phyloP scores from a whole-genome alignment of 768 basidiomycete genomes.

The Dacryopinax primogenitus region DNA sequence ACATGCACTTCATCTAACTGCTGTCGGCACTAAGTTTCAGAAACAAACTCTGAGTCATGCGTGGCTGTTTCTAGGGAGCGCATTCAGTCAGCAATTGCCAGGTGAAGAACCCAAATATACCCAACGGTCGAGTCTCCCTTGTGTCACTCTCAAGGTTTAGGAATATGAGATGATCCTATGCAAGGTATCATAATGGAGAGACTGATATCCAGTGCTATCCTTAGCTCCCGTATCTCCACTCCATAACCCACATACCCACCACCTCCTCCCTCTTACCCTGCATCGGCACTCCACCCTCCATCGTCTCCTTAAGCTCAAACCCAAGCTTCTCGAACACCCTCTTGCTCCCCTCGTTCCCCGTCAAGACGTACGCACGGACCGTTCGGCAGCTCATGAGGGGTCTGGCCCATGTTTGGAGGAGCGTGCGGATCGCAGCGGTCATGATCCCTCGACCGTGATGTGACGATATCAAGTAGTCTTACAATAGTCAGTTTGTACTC shows the following conservation, averaged over 20 bases:
- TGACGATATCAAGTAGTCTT: conserved; percentile 48
- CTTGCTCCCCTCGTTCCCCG: conserved; percentile 46
- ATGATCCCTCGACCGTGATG: conserved; percentile 62
- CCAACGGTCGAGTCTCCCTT: too few relatives aligned
- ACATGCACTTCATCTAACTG: too few relatives aligned
- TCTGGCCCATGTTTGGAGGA: conserved; percentile 48
- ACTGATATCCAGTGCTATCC: too few relatives aligned
- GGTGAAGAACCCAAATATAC: too few relatives aligned
- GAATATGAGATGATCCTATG: too few relatives aligned
- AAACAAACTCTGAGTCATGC: too few relatives aligned
- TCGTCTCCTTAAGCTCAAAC: conserved; percentile 33
- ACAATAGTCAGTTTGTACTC: not conserved
- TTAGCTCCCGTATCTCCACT: conserved; percentile 21
- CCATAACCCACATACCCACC: conserved; percentile 18
- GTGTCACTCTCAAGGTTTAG: too few relatives aligned
- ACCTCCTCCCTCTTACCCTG: conserved; percentile 26
- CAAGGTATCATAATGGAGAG: too few relatives aligned
- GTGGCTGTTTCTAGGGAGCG: too few relatives aligned
- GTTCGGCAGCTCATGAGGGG: conserved; percentile 47
- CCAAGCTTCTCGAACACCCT: conserved; percentile 58
- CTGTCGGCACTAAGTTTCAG: too few relatives aligned
- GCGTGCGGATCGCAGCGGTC: conserved; percentile 45
- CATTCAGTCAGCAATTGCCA: too few relatives aligned
- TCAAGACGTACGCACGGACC: conserved; percentile 36
- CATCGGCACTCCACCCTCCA: conserved; percentile 31